Evolutionary conservation across 306 rosid genomes (phyloP), one percentile per base, ranked within the genome.

Genomic region (Fragaria vesca): DNA sequence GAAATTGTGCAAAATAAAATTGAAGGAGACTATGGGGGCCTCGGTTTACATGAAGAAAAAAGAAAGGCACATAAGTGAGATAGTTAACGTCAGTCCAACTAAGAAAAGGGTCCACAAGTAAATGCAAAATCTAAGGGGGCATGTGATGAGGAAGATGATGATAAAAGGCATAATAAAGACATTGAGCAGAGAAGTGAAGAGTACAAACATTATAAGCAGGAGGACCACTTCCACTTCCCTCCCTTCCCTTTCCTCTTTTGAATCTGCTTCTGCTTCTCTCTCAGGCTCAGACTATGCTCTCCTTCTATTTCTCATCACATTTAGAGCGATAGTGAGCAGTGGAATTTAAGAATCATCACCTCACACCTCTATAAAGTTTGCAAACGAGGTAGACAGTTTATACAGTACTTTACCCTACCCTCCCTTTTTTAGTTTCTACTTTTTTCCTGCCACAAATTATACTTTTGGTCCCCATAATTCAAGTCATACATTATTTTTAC

Each of bases 281-380:
- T 50, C 55, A 16, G 60, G 24, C 60, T 52, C 24, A 20, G 60
- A 9, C 63, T 57, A 21, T 7, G 30, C 63, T 57, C 32, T 57
- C 24, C 10, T n/a, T 52, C 24, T 50, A 13, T 50, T 15, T 51
- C 10, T 17, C 61, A 7, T 21, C 63, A 57, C 30, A n/a, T 55
- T n/a, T 55, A 55, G 62, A 55, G 12, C n/a, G 28, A 55, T n/a
- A n/a, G 62, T 79, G 79, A 79, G 69, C 91, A 84, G 89, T 81
- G 78, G 91, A 87, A 84, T 87, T 92, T 84, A 90, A 84, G 91
- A 70, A 85, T 81, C 91, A 88, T 83, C 87, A 88, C 81, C 84
- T 93, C 93, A 83, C 90, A 57, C 77, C 88, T 88, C 83, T 73
- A 77, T 83, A 86, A 85, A 82, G 92, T 79, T 86, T 79, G 47